Evolutionary conservation across 1,139 yeast genomes (phyloP).

Genomic region (Spencermartinsiella ligniputridi): DNA sequence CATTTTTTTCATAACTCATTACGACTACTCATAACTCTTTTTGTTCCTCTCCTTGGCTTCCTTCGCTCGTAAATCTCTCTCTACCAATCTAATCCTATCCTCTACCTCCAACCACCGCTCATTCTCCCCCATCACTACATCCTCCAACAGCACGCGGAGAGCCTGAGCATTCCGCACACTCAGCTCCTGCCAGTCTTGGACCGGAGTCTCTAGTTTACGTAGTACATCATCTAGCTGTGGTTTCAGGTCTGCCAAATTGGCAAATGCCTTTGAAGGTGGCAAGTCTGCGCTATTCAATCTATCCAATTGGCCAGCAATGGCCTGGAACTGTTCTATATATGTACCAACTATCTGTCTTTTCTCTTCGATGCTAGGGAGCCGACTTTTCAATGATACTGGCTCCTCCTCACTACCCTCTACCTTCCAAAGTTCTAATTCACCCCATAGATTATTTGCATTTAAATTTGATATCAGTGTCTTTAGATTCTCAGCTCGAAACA

Average conservation of each 20-base stretch:
- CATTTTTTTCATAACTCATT: neutral
- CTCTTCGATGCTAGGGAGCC: conserved; percentile 4
- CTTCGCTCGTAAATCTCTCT: conserved; percentile 11
- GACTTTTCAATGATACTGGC: conserved; percentile 6
- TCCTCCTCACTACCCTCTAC: conserved; percentile 5
- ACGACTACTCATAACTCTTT: neutral
- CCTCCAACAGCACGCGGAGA: conserved; percentile 13
- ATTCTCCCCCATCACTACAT: conserved; percentile 13
- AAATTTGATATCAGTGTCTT: neutral
- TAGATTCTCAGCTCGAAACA: neutral
- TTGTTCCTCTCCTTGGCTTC: conserved; percentile 8
- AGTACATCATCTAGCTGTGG: conserved; percentile 9
- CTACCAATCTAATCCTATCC: conserved; percentile 13
- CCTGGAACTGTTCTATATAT: neutral
- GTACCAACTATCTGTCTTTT: neutral
- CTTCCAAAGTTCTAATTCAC: neutral
- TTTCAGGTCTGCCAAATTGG: conserved; percentile 6
- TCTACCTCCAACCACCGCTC: conserved; percentile 17
- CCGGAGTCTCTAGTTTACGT: conserved; percentile 10
- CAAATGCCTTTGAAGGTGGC: conserved; percentile 10
- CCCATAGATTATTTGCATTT: neutral
- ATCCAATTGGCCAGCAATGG: conserved; percentile 1
- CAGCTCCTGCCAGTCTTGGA: conserved; percentile 15
- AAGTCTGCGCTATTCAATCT: conserved; percentile 5
- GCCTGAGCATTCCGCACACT: conserved; percentile 21